Percentiles rank a stretch among this genome's conserved stretches.
These are phyloP conservation scores for Neonectria ditissima DNA, from an alignment of 2,329 filamentous ascomycete genomes.

Conservation along the genomic window DNA sequence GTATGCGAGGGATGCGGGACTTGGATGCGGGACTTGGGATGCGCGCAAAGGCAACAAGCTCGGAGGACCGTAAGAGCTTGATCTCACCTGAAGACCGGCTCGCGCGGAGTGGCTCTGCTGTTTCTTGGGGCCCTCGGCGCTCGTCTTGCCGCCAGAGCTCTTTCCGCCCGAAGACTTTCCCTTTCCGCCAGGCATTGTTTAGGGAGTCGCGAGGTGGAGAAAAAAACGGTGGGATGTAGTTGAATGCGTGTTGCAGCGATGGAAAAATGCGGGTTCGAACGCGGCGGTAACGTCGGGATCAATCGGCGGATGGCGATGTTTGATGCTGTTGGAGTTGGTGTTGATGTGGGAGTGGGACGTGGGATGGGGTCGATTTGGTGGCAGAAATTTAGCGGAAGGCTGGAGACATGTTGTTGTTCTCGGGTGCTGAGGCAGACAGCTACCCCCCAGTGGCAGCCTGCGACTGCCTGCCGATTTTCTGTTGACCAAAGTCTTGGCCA, in stretches of 20 bases:
- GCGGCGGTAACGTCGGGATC: conserved; percentile 28
- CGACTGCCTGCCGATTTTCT: conserved; percentile 30
- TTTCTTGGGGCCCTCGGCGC: conserved; percentile 78
- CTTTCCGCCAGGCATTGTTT: conserved; percentile 84
- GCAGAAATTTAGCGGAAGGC: conserved; percentile 48
- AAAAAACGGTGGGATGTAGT: conserved; percentile 30
- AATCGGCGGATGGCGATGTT: conserved; percentile 36
- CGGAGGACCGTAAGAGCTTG: conserved; percentile 23
- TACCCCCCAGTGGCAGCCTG: conserved; percentile 15
- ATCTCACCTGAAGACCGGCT: conserved; percentile 91
- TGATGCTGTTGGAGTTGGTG: conserved; percentile 39
- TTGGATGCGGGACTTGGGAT: conserved; percentile 43
- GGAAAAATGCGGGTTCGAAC: conserved; percentile 38
- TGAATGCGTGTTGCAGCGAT: conserved; percentile 30
- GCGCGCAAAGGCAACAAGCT: conserved; percentile 39
- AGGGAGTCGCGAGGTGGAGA: conserved; percentile 34
- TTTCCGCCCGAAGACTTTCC: conserved; percentile 93
- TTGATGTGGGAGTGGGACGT: conserved; percentile 43
- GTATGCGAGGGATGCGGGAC: conserved; percentile 43
- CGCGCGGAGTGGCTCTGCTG: conserved; percentile 96
- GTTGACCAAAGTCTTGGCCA: conserved; percentile 26
- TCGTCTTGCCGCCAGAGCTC: conserved; percentile 82
- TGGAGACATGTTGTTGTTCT: conserved; percentile 44
- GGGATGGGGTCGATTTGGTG: conserved; percentile 38
- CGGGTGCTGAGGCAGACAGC: conserved; percentile 36